phyloP scores from a whole-genome alignment of 768 basidiomycete species.

The Mycena sanguinolenta region DNA sequence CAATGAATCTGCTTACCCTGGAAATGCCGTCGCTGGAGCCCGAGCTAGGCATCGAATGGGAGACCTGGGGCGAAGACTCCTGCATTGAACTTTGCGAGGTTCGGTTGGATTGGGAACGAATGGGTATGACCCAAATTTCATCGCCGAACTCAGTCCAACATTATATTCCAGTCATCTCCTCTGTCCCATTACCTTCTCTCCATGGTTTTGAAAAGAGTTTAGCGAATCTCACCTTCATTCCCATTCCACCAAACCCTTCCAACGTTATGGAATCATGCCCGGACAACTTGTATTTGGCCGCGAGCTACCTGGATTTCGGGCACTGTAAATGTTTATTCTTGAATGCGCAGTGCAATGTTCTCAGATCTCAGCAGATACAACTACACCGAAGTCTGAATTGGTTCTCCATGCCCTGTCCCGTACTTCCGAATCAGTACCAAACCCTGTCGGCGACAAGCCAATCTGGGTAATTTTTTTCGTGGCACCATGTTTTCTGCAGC shows the following conservation, averaged over 20 bases:
- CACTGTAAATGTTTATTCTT: conserved; percentile 62
- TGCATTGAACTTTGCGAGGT: conserved; percentile 75
- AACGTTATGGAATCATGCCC: conserved; percentile 42
- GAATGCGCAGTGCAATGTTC: conserved; percentile 4
- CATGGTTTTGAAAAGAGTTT: conserved; percentile 52
- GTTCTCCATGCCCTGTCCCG: conserved; percentile 49
- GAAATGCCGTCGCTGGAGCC: conserved; percentile 44
- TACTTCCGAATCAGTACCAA: conserved; percentile 28
- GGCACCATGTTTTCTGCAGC: not conserved
- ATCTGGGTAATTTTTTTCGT: conserved; percentile 55
- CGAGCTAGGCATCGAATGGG: conserved; percentile 58
- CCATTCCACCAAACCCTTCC: conserved; percentile 46
- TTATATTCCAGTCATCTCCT: conserved; percentile 51
- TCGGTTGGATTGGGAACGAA: conserved; percentile 63
- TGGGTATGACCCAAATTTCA: conserved; percentile 53
- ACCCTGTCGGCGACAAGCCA: conserved; percentile 35
- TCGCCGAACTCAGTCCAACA: conserved; percentile 3
- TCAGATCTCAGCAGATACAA: conserved; percentile 44
- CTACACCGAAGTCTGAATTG: conserved; percentile 56
- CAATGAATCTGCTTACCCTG: conserved; percentile 59
- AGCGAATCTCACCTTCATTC: conserved; percentile 62
- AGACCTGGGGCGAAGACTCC: conserved; percentile 71
- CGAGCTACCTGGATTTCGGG: conserved; percentile 70
- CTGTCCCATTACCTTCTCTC: conserved; percentile 63
- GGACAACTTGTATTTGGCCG: conserved; percentile 59